Evolutionary conservation across 768 basidiomycete species (phyloP), one percentile per base, ranked within the genome.

Genomic region (Albatrellus ellisii): DNA sequence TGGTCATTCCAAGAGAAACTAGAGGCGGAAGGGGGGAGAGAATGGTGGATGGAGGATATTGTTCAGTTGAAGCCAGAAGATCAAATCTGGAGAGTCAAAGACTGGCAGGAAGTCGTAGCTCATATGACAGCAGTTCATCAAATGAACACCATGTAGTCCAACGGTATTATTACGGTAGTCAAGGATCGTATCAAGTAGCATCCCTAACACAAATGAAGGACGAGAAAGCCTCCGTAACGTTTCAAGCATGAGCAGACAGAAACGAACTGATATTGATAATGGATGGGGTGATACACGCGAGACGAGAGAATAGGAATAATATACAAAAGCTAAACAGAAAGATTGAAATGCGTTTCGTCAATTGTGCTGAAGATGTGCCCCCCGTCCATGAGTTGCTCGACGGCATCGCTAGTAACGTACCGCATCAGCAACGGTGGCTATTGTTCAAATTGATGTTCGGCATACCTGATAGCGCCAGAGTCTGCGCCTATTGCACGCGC

Each of bases 291-390:
- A n/a, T n/a, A n/a, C n/a, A n/a, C n/a, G n/a, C n/a, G n/a, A n/a
- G n/a, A n/a, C n/a, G n/a, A n/a, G n/a, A n/a, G n/a, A n/a, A n/a
- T n/a, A n/a, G n/a, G n/a, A n/a, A n/a, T n/a, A n/a, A n/a, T n/a
- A 35, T 33, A 26, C 24, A 21, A 17, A 40, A 37, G 17, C 26
- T 46, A 62, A 21, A 48, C 39, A 7, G 74, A 73, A 34, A 82
- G 55, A 26, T 68, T 62, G 58, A 77, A 82, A 52, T 87, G 85
- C n/a, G 72, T 80, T 47, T 90, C 87, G 52, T 90, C 81, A 29
- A 78, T 72, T 0, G 86, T 87, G 41, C 74, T 80, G 59, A 73
- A 97, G 43, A 92, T 68, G 48, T 72, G 61, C 0, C 91, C 91
- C 0, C 84, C 79, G 40, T 81, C 77, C 69, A 88, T 79, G 40